Evolutionary conservation across 768 basidiomycete species (phyloP).

Genomic region (Dacryopinax spathularia): DNA sequence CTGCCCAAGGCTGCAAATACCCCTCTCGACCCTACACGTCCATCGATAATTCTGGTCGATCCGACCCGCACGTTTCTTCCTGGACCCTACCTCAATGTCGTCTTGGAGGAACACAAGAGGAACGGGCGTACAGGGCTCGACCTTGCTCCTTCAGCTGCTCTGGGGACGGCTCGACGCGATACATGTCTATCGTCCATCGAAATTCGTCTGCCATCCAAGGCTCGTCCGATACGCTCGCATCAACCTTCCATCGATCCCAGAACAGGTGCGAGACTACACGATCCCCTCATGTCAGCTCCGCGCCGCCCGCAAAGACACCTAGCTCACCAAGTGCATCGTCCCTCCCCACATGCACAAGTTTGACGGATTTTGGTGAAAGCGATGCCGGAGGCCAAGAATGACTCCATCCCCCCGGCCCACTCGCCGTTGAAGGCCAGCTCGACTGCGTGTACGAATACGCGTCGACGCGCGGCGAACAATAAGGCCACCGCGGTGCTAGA

Average conservation of each 20-base stretch:
- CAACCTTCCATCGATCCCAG: not conserved
- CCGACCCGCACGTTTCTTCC: not conserved
- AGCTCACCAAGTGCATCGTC: not conserved
- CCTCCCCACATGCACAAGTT: not conserved
- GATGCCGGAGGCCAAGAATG: not conserved
- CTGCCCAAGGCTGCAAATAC: not conserved
- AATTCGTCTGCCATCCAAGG: not conserved
- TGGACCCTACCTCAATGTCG: not conserved
- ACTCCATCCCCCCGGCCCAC: not conserved
- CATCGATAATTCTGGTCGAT: not conserved
- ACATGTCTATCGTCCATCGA: not conserved
- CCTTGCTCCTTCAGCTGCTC: not conserved
- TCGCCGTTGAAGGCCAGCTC: not conserved
- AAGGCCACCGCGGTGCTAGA: too few relatives aligned
- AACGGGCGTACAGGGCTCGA: not conserved
- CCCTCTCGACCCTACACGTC: not conserved
- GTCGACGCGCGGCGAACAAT: too few relatives aligned
- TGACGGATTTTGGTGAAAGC: not conserved
- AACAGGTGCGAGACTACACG: not conserved
- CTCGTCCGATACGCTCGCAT: not conserved
- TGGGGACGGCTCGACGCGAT: not conserved
- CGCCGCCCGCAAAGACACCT: not conserved
- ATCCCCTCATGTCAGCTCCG: not conserved
- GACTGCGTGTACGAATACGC: not conserved
- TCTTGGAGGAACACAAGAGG: not conserved